Evolutionary conservation across 1,139 yeast genomes (phyloP).

Genomic region (Maudiozyma humilis): DNA sequence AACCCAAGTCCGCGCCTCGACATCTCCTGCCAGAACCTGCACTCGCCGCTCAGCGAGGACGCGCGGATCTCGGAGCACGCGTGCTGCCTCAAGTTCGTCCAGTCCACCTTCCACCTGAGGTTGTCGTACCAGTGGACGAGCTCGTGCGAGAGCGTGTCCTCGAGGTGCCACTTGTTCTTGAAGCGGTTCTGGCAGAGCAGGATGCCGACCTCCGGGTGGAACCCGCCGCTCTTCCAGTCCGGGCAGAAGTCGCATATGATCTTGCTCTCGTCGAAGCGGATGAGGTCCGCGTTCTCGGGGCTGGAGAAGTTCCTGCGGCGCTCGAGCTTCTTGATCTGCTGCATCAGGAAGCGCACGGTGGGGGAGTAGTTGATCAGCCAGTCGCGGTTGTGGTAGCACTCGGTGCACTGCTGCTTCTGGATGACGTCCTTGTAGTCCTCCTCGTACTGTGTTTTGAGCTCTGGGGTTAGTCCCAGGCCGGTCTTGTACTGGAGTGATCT

Average conservation of each 20-base stretch:
- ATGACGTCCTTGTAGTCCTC: conserved; percentile 39
- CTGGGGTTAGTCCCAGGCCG: conserved; percentile 53
- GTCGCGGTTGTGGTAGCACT: conserved; percentile 65
- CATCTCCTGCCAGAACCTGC: conserved; percentile 83
- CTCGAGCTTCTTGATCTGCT: conserved; percentile 58
- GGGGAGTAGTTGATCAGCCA: conserved; percentile 82
- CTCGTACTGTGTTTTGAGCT: conserved; percentile 52
- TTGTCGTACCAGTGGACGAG: conserved; percentile 90
- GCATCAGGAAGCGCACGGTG: conserved; percentile 78
- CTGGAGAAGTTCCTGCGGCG: conserved; percentile 9
- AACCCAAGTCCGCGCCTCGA: conserved; percentile 38
- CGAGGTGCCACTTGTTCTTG: conserved; percentile 70
- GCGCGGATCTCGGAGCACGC: conserved; percentile 97
- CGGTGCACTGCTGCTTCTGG: conserved; percentile 50
- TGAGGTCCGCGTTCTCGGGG: conserved; percentile 7
- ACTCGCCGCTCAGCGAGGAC: conserved; percentile 87
- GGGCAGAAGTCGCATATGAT: conserved; percentile 81
- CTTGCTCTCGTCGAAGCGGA: conserved; percentile 32
- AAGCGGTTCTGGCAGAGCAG: conserved; percentile 81
- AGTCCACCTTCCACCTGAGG: conserved; percentile 75
- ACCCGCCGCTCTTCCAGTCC: conserved; percentile 85
- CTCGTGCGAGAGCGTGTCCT: conserved; percentile 88
- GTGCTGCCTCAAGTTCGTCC: conserved; percentile 79
- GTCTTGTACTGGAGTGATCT: conserved; percentile 64
- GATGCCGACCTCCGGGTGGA: conserved; percentile 82